Percentiles rank a stretch among this genome's conserved stretches.
These are phyloP conservation scores for Dioscorea cayenensis DNA, from an alignment of 116 monocot species.

Conservation along the genomic window DNA sequence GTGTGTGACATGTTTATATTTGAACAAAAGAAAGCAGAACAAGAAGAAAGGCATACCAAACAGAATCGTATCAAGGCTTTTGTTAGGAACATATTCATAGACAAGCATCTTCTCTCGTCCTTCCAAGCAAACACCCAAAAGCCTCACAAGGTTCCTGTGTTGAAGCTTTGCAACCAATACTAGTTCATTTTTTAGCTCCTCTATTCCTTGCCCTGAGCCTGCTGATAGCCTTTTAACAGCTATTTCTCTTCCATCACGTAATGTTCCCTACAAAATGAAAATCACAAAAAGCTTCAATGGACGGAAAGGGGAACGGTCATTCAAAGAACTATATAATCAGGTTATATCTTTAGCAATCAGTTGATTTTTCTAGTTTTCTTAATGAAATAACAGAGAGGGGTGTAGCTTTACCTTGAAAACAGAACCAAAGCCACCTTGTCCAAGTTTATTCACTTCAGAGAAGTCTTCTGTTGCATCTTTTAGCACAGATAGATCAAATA, in stretches of 20 bases:
- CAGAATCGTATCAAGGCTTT: constrained; percentile 22
- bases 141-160: constrained; percentile 34
- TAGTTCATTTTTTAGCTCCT: constrained; percentile 34
- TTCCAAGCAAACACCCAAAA: constrained; percentile 23
- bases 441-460: constrained; percentile 18
- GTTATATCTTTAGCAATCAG: no score
- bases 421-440: constrained; percentile 33
- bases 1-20: neutral
- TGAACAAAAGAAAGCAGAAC: neutral
- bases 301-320: neutral
- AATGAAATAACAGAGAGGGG: no score
- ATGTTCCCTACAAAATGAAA: constrained; percentile 9
- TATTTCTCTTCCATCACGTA: constrained; percentile 13
- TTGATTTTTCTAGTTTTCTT: no score
- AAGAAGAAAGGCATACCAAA: constrained; percentile 7
- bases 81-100: constrained; percentile 34
- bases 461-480: constrained; percentile 21
- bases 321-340: neutral
- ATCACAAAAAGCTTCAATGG: neutral
- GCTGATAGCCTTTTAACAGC: constrained; percentile 37
- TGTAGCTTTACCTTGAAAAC: constrained; percentile 23
- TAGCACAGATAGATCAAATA: constrained; percentile 9
- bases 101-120: constrained; percentile 30
- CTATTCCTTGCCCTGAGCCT: constrained; percentile 19
- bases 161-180: constrained; percentile 31